These are phyloP conservation scores for Mucor racemosus DNA, from an alignment of 371 early-diverging fungal species.

Conservation along the genomic window DNA sequence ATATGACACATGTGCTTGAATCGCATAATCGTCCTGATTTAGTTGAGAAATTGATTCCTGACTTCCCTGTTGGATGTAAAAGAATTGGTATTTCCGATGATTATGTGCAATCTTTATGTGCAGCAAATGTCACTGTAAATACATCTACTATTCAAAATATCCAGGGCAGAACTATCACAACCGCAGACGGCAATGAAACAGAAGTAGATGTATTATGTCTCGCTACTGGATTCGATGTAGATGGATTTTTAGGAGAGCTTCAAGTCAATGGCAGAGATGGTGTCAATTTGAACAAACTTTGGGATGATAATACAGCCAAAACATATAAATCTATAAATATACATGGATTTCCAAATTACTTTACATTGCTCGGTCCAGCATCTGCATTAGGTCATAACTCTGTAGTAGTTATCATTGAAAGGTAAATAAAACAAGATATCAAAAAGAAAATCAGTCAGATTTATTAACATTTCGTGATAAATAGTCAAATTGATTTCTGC, in stretches of 20 bases:
- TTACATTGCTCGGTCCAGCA: constrained; percentile 45
- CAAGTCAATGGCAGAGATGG: constrained; percentile 30
- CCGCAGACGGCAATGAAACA: constrained; percentile 39
- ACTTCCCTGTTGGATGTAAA: constrained; percentile 60
- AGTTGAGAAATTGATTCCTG: constrained; percentile 49
- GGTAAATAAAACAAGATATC: constrained; percentile 12
- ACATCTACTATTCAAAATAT: constrained; percentile 44
- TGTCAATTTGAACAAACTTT: constrained; percentile 16
- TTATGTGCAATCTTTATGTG: constrained; percentile 52
- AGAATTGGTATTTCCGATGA: constrained; percentile 57
- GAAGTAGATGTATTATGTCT: constrained; percentile 60
- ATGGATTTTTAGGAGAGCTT: constrained; percentile 35
- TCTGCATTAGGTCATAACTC: constrained; percentile 41
- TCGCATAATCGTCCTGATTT: constrained; percentile 31
- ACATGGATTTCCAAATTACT: constrained; percentile 47
- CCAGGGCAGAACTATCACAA: constrained; percentile 46
- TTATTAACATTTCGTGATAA: no score
- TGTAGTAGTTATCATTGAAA: constrained; percentile 38
- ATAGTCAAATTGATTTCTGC: constrained; percentile 27
- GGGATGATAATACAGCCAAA: constrained; percentile 23
- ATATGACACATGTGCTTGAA: constrained; percentile 15
- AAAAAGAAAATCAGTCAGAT: not conserved
- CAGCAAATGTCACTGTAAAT: constrained; percentile 52
- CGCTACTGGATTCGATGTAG: constrained; percentile 68
- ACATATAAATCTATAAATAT: constrained; percentile 36